Percentiles rank a stretch among this genome's conserved stretches.
Evolutionary conservation across 75 land plant genomes (phyloP).

Genomic region (Sequoia sempervirens): DNA sequence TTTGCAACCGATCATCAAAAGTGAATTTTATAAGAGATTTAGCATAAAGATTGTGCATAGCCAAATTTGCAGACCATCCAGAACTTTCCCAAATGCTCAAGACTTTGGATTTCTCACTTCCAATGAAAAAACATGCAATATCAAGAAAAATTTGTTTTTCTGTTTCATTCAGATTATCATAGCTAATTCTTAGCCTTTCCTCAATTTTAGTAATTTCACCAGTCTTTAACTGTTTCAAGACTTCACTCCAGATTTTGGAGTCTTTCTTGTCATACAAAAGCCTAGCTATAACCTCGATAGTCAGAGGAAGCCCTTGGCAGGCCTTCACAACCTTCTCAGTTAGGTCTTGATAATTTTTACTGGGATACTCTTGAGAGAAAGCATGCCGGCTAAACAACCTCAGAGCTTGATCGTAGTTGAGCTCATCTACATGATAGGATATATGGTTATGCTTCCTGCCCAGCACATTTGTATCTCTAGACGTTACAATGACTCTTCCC

Average conservation of each 20-base stretch:
- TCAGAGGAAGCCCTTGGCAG: conserved; percentile 15
- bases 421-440: conserved; percentile 6
- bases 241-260: background rate
- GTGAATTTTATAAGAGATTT: conserved; percentile 17
- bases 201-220: background rate
- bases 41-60: conserved; percentile 8
- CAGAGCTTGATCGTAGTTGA: conserved; percentile 1
- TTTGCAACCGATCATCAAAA: background rate
- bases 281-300: conserved; percentile 16
- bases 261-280: conserved; percentile 10
- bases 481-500: conserved; percentile 14
- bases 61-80: background rate
- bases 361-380: background rate
- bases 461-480: conserved; percentile 5
- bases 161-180: conserved; percentile 9
- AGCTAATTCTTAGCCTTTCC: conserved; percentile 9
- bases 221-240: background rate
- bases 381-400: conserved; percentile 17
- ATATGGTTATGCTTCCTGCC: background rate
- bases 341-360: background rate
- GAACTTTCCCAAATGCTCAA: conserved; percentile 11
- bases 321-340: conserved; percentile 16
- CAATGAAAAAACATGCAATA: conserved; percentile 18
- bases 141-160: conserved; percentile 15
- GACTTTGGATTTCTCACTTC: background rate